These are phyloP conservation scores for Aurifilum marmelostoma DNA, from an alignment of 2,329 filamentous ascomycete genomes.

Conservation along the genomic window DNA sequence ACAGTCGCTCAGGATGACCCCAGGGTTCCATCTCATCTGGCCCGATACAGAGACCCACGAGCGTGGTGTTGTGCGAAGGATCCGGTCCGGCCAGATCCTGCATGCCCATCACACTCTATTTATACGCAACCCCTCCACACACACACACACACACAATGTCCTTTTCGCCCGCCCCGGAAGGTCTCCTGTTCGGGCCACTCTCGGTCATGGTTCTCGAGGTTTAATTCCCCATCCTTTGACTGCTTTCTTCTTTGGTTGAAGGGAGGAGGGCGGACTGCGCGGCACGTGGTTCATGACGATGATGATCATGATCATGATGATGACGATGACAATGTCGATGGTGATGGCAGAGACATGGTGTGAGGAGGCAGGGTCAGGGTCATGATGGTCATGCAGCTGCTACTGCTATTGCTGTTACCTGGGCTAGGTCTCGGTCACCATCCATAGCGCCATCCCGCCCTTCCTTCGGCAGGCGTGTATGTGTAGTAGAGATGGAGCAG, in stretches of 20 bases:
- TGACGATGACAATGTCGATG: too few species aligned
- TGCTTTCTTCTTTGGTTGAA: not conserved
- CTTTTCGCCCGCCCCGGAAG: not conserved
- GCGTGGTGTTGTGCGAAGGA: not conserved
- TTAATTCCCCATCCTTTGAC: not conserved
- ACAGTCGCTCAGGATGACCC: not conserved
- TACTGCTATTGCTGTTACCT: not conserved
- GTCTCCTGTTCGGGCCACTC: not conserved
- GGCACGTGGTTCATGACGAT: not conserved
- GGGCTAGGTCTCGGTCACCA: not conserved
- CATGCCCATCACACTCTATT: conserved; percentile 11
- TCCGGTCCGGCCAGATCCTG: conserved; percentile 12
- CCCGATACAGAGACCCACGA: conserved; percentile 1
- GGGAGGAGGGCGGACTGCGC: not conserved
- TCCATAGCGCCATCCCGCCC: not conserved
- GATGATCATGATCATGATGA: not conserved
- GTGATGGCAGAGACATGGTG: too few species aligned
- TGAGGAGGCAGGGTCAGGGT: too few species aligned
- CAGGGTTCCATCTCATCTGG: not conserved
- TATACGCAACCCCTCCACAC: conserved; percentile 8
- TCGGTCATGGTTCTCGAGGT: not conserved
- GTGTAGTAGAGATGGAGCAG: not conserved
- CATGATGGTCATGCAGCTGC: not conserved
- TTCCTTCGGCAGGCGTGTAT: not conserved
- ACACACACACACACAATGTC: not conserved